These are phyloP conservation scores for Amphicarpaea edgeworthii DNA, from an alignment of 306 rosid species.

Conservation along the genomic window DNA sequence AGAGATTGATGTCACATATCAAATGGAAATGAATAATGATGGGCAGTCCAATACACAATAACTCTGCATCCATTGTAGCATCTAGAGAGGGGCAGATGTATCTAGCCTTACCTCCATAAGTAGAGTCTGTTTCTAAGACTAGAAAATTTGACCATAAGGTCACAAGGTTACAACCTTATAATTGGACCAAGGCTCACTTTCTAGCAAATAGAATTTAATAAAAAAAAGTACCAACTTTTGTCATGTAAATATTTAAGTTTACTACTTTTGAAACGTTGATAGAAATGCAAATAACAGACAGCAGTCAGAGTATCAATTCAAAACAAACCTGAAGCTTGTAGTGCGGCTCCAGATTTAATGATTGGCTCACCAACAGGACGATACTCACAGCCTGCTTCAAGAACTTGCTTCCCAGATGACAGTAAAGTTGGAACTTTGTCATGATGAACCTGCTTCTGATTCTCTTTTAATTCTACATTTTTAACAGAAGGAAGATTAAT, in stretches of 20 bases:
- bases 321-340: conserved; percentile 88
- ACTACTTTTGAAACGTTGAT: background rate
- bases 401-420: conserved; percentile 72
- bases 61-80: background rate
- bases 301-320: background rate
- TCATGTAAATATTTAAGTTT: background rate
- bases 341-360: conserved; percentile 73
- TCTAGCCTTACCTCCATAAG: background rate
- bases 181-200: background rate
- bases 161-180: background rate
- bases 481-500: conserved; percentile 2
- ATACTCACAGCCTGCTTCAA: conserved; percentile 59
- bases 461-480: conserved; percentile 42
- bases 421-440: conserved; percentile 49
- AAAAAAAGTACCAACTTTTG: background rate
- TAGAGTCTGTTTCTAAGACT: background rate
- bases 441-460: conserved; percentile 31
- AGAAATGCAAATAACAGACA: background rate
- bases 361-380: conserved; percentile 78
- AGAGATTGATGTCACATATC: background rate
- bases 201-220: background rate
- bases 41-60: background rate
- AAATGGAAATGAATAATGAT: background rate
- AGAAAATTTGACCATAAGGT: background rate
- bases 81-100: background rate